Percentiles rank a stretch among this genome's conserved stretches.
phyloP scores from a whole-genome alignment of 2,329 filamentous ascomycete genomes.

The Pseudogymnoascus sp. region DNA sequence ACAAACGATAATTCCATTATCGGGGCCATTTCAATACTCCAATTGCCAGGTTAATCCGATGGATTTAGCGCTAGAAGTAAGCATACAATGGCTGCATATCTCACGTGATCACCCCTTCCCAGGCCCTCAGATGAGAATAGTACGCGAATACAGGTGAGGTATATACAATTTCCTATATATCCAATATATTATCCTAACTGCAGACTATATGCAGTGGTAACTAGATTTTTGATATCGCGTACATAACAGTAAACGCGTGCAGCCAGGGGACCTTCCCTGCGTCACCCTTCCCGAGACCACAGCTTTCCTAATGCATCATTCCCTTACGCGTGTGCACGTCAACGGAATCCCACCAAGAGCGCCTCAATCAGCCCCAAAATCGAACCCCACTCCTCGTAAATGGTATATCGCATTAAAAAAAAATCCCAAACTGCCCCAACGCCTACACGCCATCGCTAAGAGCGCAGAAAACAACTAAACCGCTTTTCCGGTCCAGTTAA shows the following conservation, averaged over 20 bases:
- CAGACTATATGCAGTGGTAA: neutral
- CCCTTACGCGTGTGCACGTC: neutral
- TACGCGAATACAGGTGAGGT: neutral
- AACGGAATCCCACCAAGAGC: neutral
- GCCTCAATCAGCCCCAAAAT: neutral
- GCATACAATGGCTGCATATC: neutral
- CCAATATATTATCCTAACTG: neutral
- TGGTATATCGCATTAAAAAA: slow-evolving; percentile 3
- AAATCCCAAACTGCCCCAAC: neutral
- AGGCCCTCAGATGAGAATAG: too few relatives aligned
- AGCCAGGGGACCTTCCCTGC: neutral
- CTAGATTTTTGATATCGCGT: neutral
- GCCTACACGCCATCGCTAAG: slow-evolving; percentile 1
- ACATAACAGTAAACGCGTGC: neutral
- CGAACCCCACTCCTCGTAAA: neutral
- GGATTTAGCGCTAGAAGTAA: neutral
- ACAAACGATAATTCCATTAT: neutral
- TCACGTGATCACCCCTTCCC: neutral
- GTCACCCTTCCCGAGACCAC: neutral
- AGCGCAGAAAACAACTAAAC: neutral
- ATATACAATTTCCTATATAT: neutral
- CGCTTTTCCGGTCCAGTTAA: neutral
- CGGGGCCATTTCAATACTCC: neutral
- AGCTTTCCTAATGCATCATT: neutral
- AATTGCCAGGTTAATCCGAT: neutral